Evolutionary conservation across 164 flowering plant genomes (phyloP), one percentile per base, ranked within the genome.

Genomic region (Platanus orientalis): DNA sequence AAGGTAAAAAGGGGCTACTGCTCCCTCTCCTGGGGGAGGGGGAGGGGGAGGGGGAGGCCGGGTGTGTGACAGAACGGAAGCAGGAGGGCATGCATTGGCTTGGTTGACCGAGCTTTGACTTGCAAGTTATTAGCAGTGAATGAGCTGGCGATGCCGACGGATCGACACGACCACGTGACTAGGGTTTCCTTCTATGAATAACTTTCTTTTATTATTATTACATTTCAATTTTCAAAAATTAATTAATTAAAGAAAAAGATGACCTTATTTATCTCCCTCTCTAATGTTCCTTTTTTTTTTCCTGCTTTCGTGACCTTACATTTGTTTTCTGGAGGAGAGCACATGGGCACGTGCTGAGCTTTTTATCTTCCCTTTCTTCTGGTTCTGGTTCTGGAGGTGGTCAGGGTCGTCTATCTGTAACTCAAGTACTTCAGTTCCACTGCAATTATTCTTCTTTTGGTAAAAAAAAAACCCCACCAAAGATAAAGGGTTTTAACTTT

Each of bases 101-200:
- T 56, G 25, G 54, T 78, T 78, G 78, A 75, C 81, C 60, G 29
- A 26, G 49, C 63, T 65, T 75, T 78, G 79, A 72, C 77, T 57
- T 58, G 66, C 26, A 72, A 70, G 69, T 75, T 28, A 64, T 55
- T 59, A 58, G 66, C 73, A 70, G 58, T 58, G 59, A 58, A 64
- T 68, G 77, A 78, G 77, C 75, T 75, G 79, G 77, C 76, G 70
- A 75, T 63, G 51, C 77, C 68, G 77, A 78, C 70, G 60, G 62
- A 68, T 75, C 79, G 62, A 68, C 34, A 62, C 65, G 60, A 61
- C 70, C 81, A 78, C 75, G 79, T 78, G 79, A 67, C 23, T 60
- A 21, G 57, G 32, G 56, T 53, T 53, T 53, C 56, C 32, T 26
- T 26, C n/a, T 36, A 3, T 36, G 7, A 6, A 51, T 51, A 24